phyloP scores from a whole-genome alignment of 192 early-diverging fungal genomes.

The Entomortierella parvispora region DNA sequence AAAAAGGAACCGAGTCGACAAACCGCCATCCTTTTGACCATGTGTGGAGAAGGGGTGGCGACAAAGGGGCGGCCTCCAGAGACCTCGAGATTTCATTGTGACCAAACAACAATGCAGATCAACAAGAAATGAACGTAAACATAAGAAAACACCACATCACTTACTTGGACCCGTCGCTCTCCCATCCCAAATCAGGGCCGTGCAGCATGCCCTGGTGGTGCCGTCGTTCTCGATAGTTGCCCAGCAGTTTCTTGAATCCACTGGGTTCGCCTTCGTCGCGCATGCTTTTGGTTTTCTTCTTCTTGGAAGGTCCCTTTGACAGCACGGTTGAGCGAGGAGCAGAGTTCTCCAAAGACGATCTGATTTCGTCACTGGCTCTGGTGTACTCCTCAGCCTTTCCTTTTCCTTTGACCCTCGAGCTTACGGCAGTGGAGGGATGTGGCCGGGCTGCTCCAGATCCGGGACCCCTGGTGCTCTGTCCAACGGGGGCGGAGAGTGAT shows the following conservation, averaged over 20 bases:
- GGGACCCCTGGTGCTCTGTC: conserved; percentile 4
- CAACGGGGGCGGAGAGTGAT: conserved; percentile 24
- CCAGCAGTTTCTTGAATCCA: conserved; percentile 25
- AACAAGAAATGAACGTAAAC: background rate
- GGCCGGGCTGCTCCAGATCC: background rate
- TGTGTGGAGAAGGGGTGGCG: no score
- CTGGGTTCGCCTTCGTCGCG: conserved; percentile 33
- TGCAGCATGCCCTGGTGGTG: conserved; percentile 11
- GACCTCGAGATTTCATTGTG: no score
- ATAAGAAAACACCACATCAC: background rate
- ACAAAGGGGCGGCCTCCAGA: no score
- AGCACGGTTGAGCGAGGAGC: background rate
- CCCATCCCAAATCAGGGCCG: conserved; percentile 28
- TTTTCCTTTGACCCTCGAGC: conserved; percentile 15
- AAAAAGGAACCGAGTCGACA: background rate
- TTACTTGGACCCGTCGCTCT: conserved; percentile 37
- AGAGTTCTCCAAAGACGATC: background rate
- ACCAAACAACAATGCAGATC: no score
- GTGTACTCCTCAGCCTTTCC: conserved; percentile 11
- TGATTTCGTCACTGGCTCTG: background rate
- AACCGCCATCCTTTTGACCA: no score
- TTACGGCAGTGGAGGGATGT: background rate
- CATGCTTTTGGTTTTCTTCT: conserved; percentile 36
- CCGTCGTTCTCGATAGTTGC: conserved; percentile 1
- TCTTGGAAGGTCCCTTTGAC: conserved; percentile 1